phyloP scores from a whole-genome alignment of 192 early-diverging fungal genomes.

The Entomortierella chlamydospora region DNA sequence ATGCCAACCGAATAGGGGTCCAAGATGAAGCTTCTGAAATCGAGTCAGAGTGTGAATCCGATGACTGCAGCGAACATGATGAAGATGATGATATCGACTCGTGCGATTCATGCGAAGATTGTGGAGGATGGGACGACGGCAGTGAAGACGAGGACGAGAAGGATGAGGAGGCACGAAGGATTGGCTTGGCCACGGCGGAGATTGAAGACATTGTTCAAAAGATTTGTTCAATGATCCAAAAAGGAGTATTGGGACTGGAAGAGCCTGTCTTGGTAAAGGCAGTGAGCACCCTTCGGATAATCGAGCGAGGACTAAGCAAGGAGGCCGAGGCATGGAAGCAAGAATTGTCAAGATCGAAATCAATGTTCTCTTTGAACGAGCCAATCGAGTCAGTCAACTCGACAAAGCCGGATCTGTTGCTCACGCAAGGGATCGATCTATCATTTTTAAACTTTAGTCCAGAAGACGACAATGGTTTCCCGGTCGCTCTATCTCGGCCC shows the following conservation, averaged over 20 bases:
- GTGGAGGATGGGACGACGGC: constrained; percentile 14
- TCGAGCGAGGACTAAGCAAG: constrained; percentile 31
- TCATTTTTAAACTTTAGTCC: constrained; percentile 31
- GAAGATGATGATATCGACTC: constrained; percentile 2
- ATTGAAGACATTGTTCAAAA: constrained; percentile 52
- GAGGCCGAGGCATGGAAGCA: constrained; percentile 16
- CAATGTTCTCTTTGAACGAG: constrained; percentile 1
- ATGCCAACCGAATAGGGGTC: neutral
- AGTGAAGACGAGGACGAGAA: constrained; percentile 32
- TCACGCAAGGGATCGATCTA: constrained; percentile 42
- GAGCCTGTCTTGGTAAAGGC: constrained; percentile 43
- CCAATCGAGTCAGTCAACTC: neutral
- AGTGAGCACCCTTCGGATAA: constrained; percentile 35
- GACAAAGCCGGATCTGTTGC: neutral
- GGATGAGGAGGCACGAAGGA: constrained; percentile 40
- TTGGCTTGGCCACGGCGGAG: constrained; percentile 35
- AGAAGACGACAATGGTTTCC: neutral
- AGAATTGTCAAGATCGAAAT: constrained; percentile 11
- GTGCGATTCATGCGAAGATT: constrained; percentile 1
- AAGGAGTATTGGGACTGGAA: constrained; percentile 37
- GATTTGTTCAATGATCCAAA: constrained; percentile 45
- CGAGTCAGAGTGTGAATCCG: neutral
- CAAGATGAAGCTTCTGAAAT: neutral
- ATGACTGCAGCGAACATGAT: neutral
- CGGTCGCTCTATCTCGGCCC: neutral